phyloP scores from a whole-genome alignment of 495 filamentous ascomycete species.

The Pyronema domesticum region DNA sequence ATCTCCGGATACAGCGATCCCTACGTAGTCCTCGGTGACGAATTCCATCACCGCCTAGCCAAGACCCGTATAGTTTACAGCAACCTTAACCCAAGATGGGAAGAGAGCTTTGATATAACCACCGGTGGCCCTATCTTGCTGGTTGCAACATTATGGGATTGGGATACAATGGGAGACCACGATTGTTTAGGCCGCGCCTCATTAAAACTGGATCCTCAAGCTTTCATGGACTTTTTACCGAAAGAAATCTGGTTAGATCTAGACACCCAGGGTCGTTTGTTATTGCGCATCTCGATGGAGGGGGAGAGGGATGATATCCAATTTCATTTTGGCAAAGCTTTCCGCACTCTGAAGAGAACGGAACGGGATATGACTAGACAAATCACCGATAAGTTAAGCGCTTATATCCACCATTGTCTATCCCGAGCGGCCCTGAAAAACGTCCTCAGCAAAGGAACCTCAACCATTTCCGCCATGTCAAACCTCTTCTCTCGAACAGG shows the following conservation, averaged over 20 bases:
- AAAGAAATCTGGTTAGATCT: conserved; percentile 90
- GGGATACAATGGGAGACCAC: conserved; percentile 92
- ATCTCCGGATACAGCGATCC: conserved; percentile 88
- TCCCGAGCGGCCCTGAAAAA: conserved; percentile 61
- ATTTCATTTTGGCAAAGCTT: conserved; percentile 96
- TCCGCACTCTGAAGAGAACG: conserved; percentile 81
- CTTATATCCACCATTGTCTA: conserved; percentile 80
- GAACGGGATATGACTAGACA: conserved; percentile 96
- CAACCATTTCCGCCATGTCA: conserved; percentile 58
- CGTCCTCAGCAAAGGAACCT: conserved; percentile 47
- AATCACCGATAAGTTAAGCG: conserved; percentile 86
- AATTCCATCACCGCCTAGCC: conserved; percentile 92
- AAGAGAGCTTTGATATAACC: conserved; percentile 90
- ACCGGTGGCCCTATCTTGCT: conserved; percentile 81
- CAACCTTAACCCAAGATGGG: conserved; percentile 91
- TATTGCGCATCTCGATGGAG: conserved; percentile 93
- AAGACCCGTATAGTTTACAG: conserved; percentile 87
- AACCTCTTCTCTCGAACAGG: conserved; percentile 51
- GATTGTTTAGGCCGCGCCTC: conserved; percentile 92
- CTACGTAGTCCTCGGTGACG: conserved; percentile 90
- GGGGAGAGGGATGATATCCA: conserved; percentile 96
- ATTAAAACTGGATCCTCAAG: conserved; percentile 80
- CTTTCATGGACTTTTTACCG: conserved; percentile 90
- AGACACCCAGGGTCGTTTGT: conserved; percentile 79
- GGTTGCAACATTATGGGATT: conserved; percentile 96